Evolutionary conservation across 495 filamentous ascomycete species (phyloP).

Genomic region (Neurospora sp.): DNA sequence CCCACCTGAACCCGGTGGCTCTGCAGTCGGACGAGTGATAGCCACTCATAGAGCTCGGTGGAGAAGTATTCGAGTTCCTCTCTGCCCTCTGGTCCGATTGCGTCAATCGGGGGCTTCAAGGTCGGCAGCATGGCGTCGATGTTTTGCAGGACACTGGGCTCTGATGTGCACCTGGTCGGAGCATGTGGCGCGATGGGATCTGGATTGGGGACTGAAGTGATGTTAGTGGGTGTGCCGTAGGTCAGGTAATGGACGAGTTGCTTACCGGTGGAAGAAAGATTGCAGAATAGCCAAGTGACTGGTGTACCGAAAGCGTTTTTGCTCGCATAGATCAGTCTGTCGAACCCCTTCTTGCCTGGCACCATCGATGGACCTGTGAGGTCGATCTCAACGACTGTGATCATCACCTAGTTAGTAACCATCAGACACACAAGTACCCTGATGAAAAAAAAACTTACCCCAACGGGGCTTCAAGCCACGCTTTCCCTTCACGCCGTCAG

Average conservation of each 20-base stretch:
- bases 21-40: slow-evolving; percentile 59
- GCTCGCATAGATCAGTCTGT: slow-evolving; percentile 74
- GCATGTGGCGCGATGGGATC: slow-evolving; percentile 45
- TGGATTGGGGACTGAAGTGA: slow-evolving; percentile 25
- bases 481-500: slow-evolving; percentile 46
- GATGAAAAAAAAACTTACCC: slow-evolving; percentile 24
- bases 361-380: slow-evolving; percentile 73
- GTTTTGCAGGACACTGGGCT: slow-evolving; percentile 21
- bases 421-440: background rate
- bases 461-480: slow-evolving; percentile 42
- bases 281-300: slow-evolving; percentile 74
- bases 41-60: slow-evolving; percentile 70
- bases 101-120: slow-evolving; percentile 32
- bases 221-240: slow-evolving; percentile 7
- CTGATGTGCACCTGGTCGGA: slow-evolving; percentile 38
- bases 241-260: background rate
- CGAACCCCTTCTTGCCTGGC: slow-evolving; percentile 85
- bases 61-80: slow-evolving; percentile 50
- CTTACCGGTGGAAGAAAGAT: slow-evolving; percentile 39
- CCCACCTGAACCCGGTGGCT: slow-evolving; percentile 58
- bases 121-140: slow-evolving; percentile 38
- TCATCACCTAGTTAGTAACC: slow-evolving; percentile 1
- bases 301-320: slow-evolving; percentile 67
- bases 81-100: slow-evolving; percentile 23
- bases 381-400: slow-evolving; percentile 68